Percentiles rank a stretch among this genome's conserved stretches.
These are phyloP conservation scores for Parathielavia hyrcaniae DNA, from an alignment of 495 filamentous ascomycete genomes.

Conservation along the genomic window DNA sequence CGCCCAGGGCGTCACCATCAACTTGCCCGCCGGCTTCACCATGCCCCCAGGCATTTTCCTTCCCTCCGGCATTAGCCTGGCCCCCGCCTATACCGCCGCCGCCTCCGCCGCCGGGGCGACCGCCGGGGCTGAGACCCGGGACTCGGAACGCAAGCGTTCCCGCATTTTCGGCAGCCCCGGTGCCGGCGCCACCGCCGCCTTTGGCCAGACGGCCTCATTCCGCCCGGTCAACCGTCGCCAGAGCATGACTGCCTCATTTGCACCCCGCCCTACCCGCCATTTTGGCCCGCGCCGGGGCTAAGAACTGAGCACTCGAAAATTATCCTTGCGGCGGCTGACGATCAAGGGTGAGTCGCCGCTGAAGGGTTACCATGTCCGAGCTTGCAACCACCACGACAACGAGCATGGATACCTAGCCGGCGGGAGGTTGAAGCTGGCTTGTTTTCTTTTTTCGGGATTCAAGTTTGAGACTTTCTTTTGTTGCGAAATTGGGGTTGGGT, in stretches of 20 bases:
- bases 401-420: too few species aligned
- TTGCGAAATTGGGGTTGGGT: too few species aligned
- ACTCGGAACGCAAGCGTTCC: neutral
- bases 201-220: neutral
- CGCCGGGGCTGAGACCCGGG: too few species aligned
- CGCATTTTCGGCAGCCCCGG: neutral
- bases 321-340: too few species aligned
- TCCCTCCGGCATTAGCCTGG: constrained; percentile 30
- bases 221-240: neutral
- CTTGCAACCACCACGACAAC: too few species aligned
- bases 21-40: constrained; percentile 25
- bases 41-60: constrained; percentile 28
- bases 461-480: too few species aligned
- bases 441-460: too few species aligned
- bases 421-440: too few species aligned
- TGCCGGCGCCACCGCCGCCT: neutral
- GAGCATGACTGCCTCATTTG: neutral
- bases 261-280: neutral
- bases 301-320: too few species aligned
- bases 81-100: constrained; percentile 14
- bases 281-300: neutral
- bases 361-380: too few species aligned
- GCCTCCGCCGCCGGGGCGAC: constrained; percentile 16
- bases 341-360: too few species aligned
- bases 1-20: constrained; percentile 26